These are phyloP conservation scores for Citrullus amarus DNA, from an alignment of 306 rosid genomes.

Conservation along the genomic window DNA sequence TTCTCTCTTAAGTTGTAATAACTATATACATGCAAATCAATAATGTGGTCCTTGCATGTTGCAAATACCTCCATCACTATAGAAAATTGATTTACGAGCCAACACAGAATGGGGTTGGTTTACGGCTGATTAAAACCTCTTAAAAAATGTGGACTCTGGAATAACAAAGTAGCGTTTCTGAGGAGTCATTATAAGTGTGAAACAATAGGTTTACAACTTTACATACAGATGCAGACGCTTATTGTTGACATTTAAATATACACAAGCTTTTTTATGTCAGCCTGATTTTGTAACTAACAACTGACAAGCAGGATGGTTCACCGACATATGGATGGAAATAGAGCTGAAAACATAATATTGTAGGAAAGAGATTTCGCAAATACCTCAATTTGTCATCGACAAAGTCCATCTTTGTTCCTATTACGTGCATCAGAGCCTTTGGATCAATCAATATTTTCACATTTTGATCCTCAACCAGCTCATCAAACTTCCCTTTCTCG, in stretches of 20 bases:
- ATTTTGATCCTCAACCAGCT: slow-evolving; percentile 80
- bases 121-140: background rate
- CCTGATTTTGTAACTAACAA: background rate
- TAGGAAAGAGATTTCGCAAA: background rate
- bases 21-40: background rate
- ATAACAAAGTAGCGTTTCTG: background rate
- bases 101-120: background rate
- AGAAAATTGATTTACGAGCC: background rate
- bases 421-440: slow-evolving; percentile 94
- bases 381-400: slow-evolving; percentile 90
- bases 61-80: background rate
- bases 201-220: background rate
- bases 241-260: background rate
- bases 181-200: background rate
- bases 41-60: no score
- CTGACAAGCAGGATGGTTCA: background rate
- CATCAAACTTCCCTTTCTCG: slow-evolving; percentile 89
- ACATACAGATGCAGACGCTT: no score
- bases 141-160: background rate
- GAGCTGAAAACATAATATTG: background rate
- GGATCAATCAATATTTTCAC: slow-evolving; percentile 89
- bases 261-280: background rate
- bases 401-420: slow-evolving; percentile 96
- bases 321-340: background rate
- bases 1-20: no score